A percentile compares a stretch with the other conserved stretches of the same genome.
Conservation (phyloP, 1,139 yeast genomes). For the Scheffersomyces stambukii region DNA sequence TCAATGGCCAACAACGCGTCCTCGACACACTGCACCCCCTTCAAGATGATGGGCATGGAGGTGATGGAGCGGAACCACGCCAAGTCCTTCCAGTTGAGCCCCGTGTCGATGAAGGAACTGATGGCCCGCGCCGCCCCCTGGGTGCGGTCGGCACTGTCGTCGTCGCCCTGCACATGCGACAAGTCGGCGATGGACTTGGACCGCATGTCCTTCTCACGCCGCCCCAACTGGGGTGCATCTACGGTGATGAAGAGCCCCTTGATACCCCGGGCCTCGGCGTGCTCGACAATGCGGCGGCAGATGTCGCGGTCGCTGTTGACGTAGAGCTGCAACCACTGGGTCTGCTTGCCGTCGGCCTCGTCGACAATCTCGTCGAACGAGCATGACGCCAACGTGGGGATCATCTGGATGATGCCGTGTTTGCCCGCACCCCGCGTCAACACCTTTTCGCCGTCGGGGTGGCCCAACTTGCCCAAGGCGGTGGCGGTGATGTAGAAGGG, state of each 20-base stretch:
- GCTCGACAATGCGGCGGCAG: constrained; percentile 56
- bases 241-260: constrained; percentile 83
- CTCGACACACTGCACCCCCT: constrained; percentile 69
- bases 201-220: constrained; percentile 71
- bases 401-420: constrained; percentile 72
- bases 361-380: constrained; percentile 68
- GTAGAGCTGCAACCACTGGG: constrained; percentile 89
- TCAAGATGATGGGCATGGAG: constrained; percentile 61
- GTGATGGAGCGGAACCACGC: constrained; percentile 55
- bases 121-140: constrained; percentile 90
- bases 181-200: constrained; percentile 29
- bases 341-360: constrained; percentile 46
- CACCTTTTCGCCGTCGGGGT: constrained; percentile 72
- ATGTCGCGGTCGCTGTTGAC: constrained; percentile 61
- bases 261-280: constrained; percentile 72
- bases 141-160: constrained; percentile 58
- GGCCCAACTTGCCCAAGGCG: constrained; percentile 77
- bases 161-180: constrained; percentile 59
- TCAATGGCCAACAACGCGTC: constrained; percentile 65
- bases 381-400: constrained; percentile 75
- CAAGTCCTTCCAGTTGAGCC: constrained; percentile 64
- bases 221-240: constrained; percentile 94
- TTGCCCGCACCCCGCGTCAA: constrained; percentile 70
- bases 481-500: constrained; percentile 81
- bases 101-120: constrained; percentile 80